A percentile compares a stretch with the other conserved stretches of the same genome.
Evolutionary conservation across 164 flowering plant species (phyloP).

Genomic region (Magnolia officinalis): DNA sequence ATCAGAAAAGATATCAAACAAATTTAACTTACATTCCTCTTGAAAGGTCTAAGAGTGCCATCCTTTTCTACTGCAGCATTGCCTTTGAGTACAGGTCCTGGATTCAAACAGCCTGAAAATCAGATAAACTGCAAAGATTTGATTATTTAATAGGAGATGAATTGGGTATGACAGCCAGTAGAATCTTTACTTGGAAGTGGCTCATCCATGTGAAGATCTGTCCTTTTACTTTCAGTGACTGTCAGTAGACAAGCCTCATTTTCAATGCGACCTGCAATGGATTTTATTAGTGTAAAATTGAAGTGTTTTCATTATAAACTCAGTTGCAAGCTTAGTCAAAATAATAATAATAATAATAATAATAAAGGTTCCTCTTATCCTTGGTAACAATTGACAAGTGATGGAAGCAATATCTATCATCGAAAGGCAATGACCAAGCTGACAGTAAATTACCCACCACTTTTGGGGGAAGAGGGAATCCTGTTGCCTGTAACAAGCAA

Average conservation of each 20-base stretch:
- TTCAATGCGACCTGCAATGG: background rate
- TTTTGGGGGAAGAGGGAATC: background rate
- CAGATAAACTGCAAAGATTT: background rate
- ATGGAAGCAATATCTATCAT: background rate
- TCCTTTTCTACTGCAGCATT: background rate
- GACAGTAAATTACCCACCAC: background rate
- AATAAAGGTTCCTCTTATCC: background rate
- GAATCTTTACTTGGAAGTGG: background rate
- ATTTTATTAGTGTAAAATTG: background rate
- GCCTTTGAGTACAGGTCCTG: background rate
- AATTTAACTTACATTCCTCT: background rate
- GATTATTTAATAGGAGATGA: background rate
- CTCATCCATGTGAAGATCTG: slow-evolving; percentile 1
- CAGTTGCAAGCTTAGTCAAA: background rate
- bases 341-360: no score
- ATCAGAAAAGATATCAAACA: background rate
- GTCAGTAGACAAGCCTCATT: background rate
- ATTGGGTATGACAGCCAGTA: background rate
- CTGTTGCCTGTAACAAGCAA: background rate
- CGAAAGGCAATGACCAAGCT: background rate
- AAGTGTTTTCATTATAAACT: background rate
- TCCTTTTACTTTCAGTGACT: background rate
- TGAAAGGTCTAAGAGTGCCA: background rate
- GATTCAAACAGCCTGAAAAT: background rate
- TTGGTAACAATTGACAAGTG: background rate